Base-by-base conservation (phyloP, 2,329 filamentous ascomycete species). In the Colletotrichum spaethianum region DNA sequence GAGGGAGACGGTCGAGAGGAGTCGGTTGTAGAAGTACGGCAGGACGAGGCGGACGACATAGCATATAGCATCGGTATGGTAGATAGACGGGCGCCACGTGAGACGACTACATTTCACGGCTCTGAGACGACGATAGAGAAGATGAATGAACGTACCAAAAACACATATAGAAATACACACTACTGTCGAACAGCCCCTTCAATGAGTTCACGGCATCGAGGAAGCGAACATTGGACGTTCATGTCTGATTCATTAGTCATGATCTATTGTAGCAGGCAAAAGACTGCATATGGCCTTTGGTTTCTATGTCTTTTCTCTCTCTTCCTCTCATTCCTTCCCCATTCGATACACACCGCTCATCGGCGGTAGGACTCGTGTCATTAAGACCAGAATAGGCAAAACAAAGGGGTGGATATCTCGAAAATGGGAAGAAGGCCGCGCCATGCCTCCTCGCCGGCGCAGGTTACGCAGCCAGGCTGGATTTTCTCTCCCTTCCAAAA, bases 391-490 rank as follows among this genome's bases (percentile, higher is more conserved):
- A 61, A 63, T 44, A 69, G 44, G 65, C 57, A 42, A 53, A 23
- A 20, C 26, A 20, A 31, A 62, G 36, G 40, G 33, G 53, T n/a
- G 38, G 33, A 70, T 55, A 52, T 67, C 53, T 64, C 56, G 14
- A 31, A 26, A 63, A 40, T 40, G n/a, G 31, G n/a, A 69, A 63
- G 59, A 36, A 70, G 70, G 60, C 70, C 70, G 70, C 70, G 70
- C 70, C 70, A 55, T 72, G 53, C 65, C 70, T 63, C 46, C 70
- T 55, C 53, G 73, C 73, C 73, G 73, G 73, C 73, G 73, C 73
- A 74, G 73, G 73, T 74, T 74, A 72, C 73, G 73, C 73, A 74
- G 73, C 73, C 73, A 71, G 73, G 73, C 73, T 60, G 60, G 60
- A 63, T 67, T 31, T 16, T 52, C 60, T 60, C 46, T 38, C 46